Percentiles rank a stretch among this genome's conserved stretches.
Evolutionary conservation across 208 protist genomes (phyloP).

Genomic region (Leishmania guyanensis): DNA sequence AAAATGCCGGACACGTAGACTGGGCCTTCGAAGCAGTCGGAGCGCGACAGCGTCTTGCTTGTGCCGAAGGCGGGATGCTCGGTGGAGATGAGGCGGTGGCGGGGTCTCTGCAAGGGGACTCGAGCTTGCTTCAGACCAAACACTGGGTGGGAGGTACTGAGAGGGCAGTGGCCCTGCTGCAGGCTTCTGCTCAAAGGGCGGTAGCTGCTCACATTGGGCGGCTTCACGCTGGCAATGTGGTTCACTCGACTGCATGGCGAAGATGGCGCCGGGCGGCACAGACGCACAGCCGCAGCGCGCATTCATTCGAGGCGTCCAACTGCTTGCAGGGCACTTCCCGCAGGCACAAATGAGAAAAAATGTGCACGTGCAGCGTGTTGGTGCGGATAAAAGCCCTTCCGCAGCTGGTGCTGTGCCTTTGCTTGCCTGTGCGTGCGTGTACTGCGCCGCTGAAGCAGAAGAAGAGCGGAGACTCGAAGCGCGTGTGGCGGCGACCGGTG

Average conservation of each 20-base stretch:
- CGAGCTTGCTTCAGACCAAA: constrained; percentile 74
- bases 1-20: constrained; percentile 85
- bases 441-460: background rate
- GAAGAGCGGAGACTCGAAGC: background rate
- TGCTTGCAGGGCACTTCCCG: background rate
- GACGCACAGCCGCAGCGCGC: background rate
- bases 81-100: constrained; percentile 49
- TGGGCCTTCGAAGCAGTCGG: constrained; percentile 63
- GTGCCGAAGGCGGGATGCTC: constrained; percentile 80
- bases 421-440: background rate
- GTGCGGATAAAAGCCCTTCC: background rate
- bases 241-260: background rate
- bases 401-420: background rate
- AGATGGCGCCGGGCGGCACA: background rate
- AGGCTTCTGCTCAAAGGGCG: constrained; percentile 32
- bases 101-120: constrained; percentile 26
- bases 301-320: background rate
- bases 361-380: background rate
- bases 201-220: constrained; percentile 23
- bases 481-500: background rate
- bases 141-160: constrained; percentile 64
- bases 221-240: constrained; percentile 40
- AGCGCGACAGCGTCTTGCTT: constrained; percentile 42
- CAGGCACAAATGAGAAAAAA: background rate
- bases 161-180: constrained; percentile 37